phyloP scores from a whole-genome alignment of 176 grass and related monocot species.

The Lolium perenne region DNA sequence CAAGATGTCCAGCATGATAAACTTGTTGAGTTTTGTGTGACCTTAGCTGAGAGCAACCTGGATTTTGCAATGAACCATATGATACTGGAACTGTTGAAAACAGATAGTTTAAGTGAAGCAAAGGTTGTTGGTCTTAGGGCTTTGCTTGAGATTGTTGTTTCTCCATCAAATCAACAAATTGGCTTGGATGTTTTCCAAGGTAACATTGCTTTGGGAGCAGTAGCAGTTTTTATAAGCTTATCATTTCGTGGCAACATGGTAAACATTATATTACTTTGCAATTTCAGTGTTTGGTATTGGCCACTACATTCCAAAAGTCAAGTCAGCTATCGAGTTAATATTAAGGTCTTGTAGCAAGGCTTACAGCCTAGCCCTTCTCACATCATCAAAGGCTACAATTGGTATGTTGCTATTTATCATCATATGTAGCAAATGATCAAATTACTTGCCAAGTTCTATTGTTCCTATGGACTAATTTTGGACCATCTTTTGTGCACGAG shows the following conservation, averaged over 20 bases:
- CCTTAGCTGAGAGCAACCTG: slow-evolving; percentile 83
- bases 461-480: slow-evolving; percentile 33
- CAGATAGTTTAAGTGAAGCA: slow-evolving; percentile 92
- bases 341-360: slow-evolving; percentile 91
- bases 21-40: slow-evolving; percentile 97
- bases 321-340: slow-evolving; percentile 92
- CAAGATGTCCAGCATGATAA: slow-evolving; percentile 98
- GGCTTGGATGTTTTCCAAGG: slow-evolving; percentile 85
- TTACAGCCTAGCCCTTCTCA: slow-evolving; percentile 90
- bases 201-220: slow-evolving; percentile 35
- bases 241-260: slow-evolving; percentile 10
- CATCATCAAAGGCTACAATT: slow-evolving; percentile 86
- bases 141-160: slow-evolving; percentile 63
- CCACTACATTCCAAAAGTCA: slow-evolving; percentile 89
- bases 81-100: slow-evolving; percentile 93
- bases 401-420: slow-evolving; percentile 59
- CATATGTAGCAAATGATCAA: background rate
- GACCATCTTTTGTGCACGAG: background rate
- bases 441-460: background rate
- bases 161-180: slow-evolving; percentile 87
- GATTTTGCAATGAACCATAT: slow-evolving; percentile 99
- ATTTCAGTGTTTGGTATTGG: slow-evolving; percentile 71
- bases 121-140: slow-evolving; percentile 96
- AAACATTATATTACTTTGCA: slow-evolving; percentile 29
- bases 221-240: slow-evolving; percentile 34